phyloP scores from a whole-genome alignment of 75 land plant species.

The Chamaecyparis obtusa region DNA sequence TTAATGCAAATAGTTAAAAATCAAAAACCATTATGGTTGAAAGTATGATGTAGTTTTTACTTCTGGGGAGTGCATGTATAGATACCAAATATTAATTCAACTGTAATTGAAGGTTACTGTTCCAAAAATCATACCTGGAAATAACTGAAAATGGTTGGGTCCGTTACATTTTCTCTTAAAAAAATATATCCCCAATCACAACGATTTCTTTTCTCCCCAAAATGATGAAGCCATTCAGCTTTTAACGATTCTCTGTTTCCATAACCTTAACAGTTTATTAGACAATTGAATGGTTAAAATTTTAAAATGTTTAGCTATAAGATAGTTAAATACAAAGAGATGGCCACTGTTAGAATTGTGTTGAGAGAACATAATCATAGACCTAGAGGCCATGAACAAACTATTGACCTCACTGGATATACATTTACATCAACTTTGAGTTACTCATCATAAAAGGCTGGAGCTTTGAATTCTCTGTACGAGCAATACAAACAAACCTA shows the following conservation, averaged over 20 bases:
- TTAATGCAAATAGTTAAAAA: no score
- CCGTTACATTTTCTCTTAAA: background rate
- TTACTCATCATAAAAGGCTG: no score
- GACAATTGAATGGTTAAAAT: no score
- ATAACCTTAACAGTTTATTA: background rate
- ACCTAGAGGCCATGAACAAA: background rate
- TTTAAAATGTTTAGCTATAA: no score
- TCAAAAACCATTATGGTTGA: no score
- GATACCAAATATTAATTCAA: background rate
- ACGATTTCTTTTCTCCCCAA: background rate
- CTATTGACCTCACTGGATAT: background rate
- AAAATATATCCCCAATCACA: background rate
- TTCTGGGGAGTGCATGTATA: background rate
- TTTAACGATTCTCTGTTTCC: background rate
- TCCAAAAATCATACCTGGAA: background rate
- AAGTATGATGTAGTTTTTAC: no score
- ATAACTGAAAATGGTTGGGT: background rate
- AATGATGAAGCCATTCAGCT: background rate
- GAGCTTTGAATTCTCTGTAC: no score
- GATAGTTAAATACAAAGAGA: background rate
- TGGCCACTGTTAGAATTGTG: background rate
- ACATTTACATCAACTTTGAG: background rate
- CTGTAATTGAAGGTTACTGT: background rate
- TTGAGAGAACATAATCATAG: background rate
- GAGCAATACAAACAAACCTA: no score